Evolutionary conservation across 2,329 filamentous ascomycete genomes (phyloP).

Genomic region (Botrytis cinerea): DNA sequence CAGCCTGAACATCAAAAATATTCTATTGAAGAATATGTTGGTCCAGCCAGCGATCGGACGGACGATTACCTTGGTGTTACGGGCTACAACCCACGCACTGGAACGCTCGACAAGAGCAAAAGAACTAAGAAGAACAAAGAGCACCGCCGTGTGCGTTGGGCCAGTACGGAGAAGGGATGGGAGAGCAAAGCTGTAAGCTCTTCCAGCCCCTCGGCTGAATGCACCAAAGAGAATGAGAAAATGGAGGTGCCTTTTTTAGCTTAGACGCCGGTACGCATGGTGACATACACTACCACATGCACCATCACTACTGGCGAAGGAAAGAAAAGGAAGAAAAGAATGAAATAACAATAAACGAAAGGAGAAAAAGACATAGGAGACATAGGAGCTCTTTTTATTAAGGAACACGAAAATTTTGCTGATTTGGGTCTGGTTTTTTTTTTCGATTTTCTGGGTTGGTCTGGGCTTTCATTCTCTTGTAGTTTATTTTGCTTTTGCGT

Average conservation of each 20-base stretch:
- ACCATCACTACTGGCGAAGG: slow-evolving; percentile 4
- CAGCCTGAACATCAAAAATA: background rate
- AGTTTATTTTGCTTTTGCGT: background rate
- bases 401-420: background rate
- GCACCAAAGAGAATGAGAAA: background rate
- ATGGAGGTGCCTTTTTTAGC: background rate
- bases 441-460: background rate
- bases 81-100: slow-evolving; percentile 25
- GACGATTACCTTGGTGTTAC: slow-evolving; percentile 24
- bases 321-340: background rate
- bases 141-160: slow-evolving; percentile 8
- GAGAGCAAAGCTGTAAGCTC: background rate
- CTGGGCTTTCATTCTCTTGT: background rate
- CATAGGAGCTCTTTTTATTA: background rate
- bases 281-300: background rate
- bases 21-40: background rate
- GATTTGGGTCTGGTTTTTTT: background rate
- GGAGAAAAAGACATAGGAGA: background rate
- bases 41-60: background rate
- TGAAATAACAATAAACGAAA: background rate
- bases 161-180: background rate
- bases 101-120: background rate
- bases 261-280: background rate
- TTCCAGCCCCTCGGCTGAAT: background rate
- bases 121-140: background rate